A percentile compares a stretch with the other conserved stretches of the same genome.
phyloP scores from a whole-genome alignment of 805 yeast species.

The Cyberlindnera maritima region DNA sequence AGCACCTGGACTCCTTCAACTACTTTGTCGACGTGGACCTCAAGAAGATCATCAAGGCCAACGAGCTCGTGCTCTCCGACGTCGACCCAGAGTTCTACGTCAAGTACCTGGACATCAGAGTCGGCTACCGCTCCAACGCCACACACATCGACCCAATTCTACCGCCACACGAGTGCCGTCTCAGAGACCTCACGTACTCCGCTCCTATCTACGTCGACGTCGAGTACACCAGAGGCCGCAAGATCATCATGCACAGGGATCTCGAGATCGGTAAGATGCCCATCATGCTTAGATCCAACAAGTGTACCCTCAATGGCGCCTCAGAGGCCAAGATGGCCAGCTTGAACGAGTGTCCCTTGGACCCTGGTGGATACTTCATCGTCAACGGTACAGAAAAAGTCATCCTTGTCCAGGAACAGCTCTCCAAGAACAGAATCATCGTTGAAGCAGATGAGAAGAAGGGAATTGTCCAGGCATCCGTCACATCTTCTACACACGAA shows the following conservation, averaged over 20 bases:
- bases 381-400: constrained; percentile 98
- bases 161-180: constrained; percentile 94
- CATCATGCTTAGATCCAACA: constrained; percentile 92
- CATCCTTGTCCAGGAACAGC: constrained; percentile 93
- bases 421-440: constrained; percentile 94
- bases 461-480: constrained; percentile 93
- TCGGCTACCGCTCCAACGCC: constrained; percentile 73
- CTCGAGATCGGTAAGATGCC: constrained; percentile 98
- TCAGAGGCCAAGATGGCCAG: constrained; percentile 82
- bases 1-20: constrained; percentile 97
- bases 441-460: constrained; percentile 97
- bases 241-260: constrained; percentile 84
- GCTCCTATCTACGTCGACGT: constrained; percentile 97
- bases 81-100: constrained; percentile 97
- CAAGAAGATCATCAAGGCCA: constrained; percentile 89
- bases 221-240: constrained; percentile 93
- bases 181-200: constrained; percentile 89
- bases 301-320: constrained; percentile 81
- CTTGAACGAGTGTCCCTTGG: constrained; percentile 91
- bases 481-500: constrained; percentile 96
- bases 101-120: constrained; percentile 89
- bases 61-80: constrained; percentile 83
- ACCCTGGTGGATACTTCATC: constrained; percentile 98
- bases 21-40: constrained; percentile 92
- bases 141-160: constrained; percentile 54